phyloP scores from a whole-genome alignment of 352 stramenopile genomes.

The Pythium scleroteichum region DNA sequence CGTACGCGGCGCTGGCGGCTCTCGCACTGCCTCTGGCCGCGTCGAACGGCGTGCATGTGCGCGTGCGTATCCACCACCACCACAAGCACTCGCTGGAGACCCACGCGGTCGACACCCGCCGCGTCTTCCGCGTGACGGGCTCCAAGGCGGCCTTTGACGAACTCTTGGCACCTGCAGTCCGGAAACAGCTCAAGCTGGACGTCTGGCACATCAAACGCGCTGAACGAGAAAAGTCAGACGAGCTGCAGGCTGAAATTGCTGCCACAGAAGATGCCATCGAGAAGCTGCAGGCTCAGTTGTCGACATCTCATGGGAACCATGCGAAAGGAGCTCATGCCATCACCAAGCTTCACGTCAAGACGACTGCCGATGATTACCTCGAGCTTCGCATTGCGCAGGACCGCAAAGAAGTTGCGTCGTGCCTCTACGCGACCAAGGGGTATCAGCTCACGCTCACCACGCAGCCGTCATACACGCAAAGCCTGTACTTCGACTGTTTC shows the following conservation, averaged over 20 bases:
- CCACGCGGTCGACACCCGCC: not conserved
- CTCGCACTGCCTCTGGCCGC: not conserved
- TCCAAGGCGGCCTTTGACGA: slow-evolving; percentile 25
- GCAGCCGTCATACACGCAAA: slow-evolving; percentile 38
- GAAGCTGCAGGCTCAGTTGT: slow-evolving; percentile 1
- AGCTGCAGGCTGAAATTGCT: slow-evolving; percentile 24
- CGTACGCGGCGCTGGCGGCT: slow-evolving; percentile 4
- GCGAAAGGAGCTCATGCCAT: not conserved
- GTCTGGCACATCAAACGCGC: slow-evolving; percentile 19
- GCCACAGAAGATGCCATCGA: slow-evolving; percentile 20
- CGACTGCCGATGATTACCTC: slow-evolving; percentile 20
- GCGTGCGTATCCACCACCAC: slow-evolving; percentile 19
- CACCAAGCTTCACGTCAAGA: slow-evolving; percentile 29
- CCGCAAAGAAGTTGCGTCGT: slow-evolving; percentile 43
- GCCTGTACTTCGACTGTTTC: slow-evolving; percentile 75
- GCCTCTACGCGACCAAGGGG: slow-evolving; percentile 45
- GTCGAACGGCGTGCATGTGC: slow-evolving; percentile 9
- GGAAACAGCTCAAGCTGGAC: slow-evolving; percentile 22
- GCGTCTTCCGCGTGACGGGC: slow-evolving; percentile 23
- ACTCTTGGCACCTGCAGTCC: slow-evolving; percentile 8
- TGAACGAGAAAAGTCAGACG: not conserved
- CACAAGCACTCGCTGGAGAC: not conserved
- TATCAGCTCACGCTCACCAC: slow-evolving; percentile 38
- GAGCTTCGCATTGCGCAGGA: slow-evolving; percentile 39
- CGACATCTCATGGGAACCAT: not conserved